Conservation (phyloP, 2,329 filamentous ascomycete species). For the Westerdykella sp. region DNA sequence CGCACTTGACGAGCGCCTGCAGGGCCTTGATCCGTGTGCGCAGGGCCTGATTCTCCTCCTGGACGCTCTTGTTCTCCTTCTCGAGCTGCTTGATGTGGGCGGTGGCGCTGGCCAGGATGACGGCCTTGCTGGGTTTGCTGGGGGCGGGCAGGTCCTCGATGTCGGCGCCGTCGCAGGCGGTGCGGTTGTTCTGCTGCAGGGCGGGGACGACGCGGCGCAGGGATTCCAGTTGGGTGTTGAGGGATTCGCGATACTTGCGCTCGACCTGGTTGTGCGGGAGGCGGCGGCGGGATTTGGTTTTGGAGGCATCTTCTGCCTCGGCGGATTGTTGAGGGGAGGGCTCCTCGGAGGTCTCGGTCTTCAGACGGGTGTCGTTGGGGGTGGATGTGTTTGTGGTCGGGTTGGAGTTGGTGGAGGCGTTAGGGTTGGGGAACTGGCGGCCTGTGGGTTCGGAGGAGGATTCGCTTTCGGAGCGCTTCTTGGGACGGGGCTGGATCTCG, state of each 20-base stretch:
- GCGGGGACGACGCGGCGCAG: conserved; percentile 37
- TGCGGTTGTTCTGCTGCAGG: conserved; percentile 33
- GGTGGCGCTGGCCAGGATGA: conserved; percentile 42
- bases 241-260: conserved; percentile 43
- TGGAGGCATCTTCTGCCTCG: conserved; percentile 14
- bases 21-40: conserved; percentile 38
- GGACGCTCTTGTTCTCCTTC: conserved; percentile 36
- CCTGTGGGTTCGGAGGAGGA: conserved; percentile 27
- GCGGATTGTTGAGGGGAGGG: conserved; percentile 21
- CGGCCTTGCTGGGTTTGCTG: conserved; percentile 41
- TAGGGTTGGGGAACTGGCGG: conserved; percentile 19
- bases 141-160: conserved; percentile 41
- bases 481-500: conserved; percentile 30
- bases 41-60: conserved; percentile 36
- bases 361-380: conserved; percentile 16
- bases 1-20: conserved; percentile 42
- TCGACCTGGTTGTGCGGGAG: conserved; percentile 43
- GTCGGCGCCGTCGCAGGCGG: conserved; percentile 33
- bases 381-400: conserved; percentile 9
- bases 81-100: conserved; percentile 44
- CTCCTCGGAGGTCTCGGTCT: conserved; percentile 29
- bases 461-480: conserved; percentile 34
- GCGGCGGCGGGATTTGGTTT: conserved; percentile 31
- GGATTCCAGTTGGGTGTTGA: conserved; percentile 43
- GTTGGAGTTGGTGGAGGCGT: conserved; percentile 5